These are phyloP conservation scores for Stagonosporopsis rhizophila DNA, from an alignment of 2,329 filamentous ascomycete species.

Conservation along the genomic window DNA sequence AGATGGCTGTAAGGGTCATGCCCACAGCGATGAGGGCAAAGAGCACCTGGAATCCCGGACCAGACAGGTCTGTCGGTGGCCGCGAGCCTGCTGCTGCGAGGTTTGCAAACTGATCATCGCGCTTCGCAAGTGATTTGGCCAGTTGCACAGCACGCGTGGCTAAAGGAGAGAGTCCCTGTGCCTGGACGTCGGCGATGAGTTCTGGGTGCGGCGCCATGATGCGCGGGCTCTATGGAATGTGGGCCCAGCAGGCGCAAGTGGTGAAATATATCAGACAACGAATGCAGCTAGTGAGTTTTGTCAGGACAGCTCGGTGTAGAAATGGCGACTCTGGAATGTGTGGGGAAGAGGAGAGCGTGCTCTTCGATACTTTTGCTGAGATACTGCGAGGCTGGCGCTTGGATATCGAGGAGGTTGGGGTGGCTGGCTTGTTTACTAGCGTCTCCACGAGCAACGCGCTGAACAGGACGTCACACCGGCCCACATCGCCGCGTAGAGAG, in stretches of 20 bases:
- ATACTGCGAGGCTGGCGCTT: constrained; percentile 12
- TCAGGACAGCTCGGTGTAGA: constrained; percentile 3
- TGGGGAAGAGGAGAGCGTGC: constrained; percentile 18
- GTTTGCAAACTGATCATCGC: constrained; percentile 27
- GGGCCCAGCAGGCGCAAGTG: constrained; percentile 18
- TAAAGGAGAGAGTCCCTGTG: constrained; percentile 38
- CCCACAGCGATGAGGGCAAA: constrained; percentile 83
- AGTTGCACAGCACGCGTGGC: constrained; percentile 38
- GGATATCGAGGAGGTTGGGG: constrained; percentile 18
- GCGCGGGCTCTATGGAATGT: constrained; percentile 25
- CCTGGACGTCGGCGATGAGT: constrained; percentile 24
- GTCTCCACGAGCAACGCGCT: constrained; percentile 10
- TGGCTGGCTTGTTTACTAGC: constrained; percentile 12
- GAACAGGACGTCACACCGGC: constrained; percentile 1
- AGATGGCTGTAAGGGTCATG: constrained; percentile 79
- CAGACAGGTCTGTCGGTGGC: constrained; percentile 52
- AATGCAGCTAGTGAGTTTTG: constrained; percentile 14
- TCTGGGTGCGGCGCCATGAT: constrained; percentile 43
- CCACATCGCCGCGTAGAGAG: background rate
- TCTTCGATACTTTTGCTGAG: constrained; percentile 11
- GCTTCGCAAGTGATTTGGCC: constrained; percentile 41
- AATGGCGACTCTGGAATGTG: constrained; percentile 16
- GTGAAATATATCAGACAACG: constrained; percentile 12
- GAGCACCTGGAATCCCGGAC: constrained; percentile 75
- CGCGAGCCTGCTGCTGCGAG: constrained; percentile 46